Evolutionary conservation across 1,284 basidiomycete species (phyloP), one percentile per base, ranked within the genome.

Genomic region (Lentinus polychrous): DNA sequence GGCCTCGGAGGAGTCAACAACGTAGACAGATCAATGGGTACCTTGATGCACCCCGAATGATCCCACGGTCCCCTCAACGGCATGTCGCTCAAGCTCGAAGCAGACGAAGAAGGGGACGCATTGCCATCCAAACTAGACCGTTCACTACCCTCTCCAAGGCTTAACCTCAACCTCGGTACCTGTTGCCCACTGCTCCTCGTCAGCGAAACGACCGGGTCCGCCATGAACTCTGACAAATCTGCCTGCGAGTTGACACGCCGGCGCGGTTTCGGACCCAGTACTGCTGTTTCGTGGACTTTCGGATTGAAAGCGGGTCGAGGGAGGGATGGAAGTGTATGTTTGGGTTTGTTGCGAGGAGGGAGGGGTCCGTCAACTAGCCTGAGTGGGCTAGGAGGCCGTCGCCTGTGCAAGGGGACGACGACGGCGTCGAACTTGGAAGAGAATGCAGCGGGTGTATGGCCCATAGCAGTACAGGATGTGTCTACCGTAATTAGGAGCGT

Each of bases 231-330:
- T 4, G 18, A 6, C n/a, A 32, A n/a, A 33, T 43, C 42, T 3
- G n/a, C 14, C 15, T 10, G n/a, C 22, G 34, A 35, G 35, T 23
- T 42, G 2, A 52, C 52, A 39, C 57, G 58, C 14, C 59, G 43
- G 40, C 59, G 60, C 35, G 60, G 57, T 8, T 55, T 51, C 44
- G 61, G 53, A 10, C 55, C 59, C 20, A 32, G 46, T 12, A 27
- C 36, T 18, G 46, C 18, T 3, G 49, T 46, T 4, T 41, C 43
- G 27, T 55, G 56, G 1, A 39, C 36, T 34, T 49, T 49, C 4
- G 56, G 60, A 41, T 61, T 43, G 55, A 63, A 64, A n/a, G 56
- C 59, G 0, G 64, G 64, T 42, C 59, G 60, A 6, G 64, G 64
- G 40, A 63, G 43, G 8, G 61, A 63, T 15, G 64, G 64, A 36